Evolutionary conservation across 78 protist genomes (phyloP).

Genomic region (Corallochytrium limacisporum): DNA sequence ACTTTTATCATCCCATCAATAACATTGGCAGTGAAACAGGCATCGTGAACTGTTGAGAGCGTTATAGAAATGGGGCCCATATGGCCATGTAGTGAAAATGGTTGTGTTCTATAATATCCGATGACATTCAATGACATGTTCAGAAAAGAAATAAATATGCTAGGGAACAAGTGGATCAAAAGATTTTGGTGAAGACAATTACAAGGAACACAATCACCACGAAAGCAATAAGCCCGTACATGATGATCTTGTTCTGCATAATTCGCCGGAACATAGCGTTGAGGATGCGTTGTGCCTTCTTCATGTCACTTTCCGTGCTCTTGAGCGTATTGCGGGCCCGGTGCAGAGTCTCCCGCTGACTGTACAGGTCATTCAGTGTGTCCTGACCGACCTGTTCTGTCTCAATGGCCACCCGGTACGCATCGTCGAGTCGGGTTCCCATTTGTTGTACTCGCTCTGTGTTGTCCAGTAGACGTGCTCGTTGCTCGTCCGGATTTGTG

Average conservation of each 20-base stretch:
- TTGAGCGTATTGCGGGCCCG: background rate
- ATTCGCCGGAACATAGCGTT: slow-evolving; percentile 3
- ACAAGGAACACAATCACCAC: no score
- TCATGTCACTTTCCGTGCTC: background rate
- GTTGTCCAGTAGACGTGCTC: background rate
- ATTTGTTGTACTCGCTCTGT: slow-evolving; percentile 1
- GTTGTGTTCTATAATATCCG: no score
- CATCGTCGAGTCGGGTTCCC: background rate
- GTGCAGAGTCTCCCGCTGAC: background rate
- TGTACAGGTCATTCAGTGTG: background rate
- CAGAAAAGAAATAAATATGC: no score
- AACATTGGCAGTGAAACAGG: no score
- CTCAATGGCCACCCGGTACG: background rate
- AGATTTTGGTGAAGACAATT: no score
- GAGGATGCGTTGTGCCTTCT: background rate
- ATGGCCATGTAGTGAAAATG: no score
- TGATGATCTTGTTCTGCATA: slow-evolving; percentile 2
- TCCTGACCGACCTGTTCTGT: background rate
- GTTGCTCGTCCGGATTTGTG: background rate
- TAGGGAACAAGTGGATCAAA: no score
- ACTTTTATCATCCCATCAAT: no score
- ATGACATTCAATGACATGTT: no score
- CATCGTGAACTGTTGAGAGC: no score
- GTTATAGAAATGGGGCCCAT: no score
- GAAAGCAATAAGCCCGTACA: slow-evolving; percentile 8